phyloP scores from a whole-genome alignment of 768 basidiomycete genomes.

The Dentipellis fragilis region DNA sequence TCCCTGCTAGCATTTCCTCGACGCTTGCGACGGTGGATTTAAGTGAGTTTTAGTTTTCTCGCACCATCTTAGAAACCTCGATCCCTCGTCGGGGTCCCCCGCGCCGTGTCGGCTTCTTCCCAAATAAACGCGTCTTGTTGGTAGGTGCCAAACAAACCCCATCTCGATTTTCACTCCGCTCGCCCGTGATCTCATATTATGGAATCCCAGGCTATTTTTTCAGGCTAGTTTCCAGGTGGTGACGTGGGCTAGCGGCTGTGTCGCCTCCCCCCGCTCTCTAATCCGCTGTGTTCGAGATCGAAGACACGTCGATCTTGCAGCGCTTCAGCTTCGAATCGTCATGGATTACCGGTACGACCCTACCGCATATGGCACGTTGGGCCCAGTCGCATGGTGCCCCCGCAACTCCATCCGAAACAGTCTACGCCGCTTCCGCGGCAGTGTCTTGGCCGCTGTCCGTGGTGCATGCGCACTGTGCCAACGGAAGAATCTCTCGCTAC shows the following conservation, averaged over 20 bases:
- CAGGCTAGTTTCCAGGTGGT: background rate
- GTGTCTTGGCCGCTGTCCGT: background rate
- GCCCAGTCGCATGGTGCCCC: background rate
- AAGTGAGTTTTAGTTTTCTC: too few relatives aligned
- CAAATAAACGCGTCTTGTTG: background rate
- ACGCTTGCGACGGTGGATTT: too few relatives aligned
- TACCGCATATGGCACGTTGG: background rate
- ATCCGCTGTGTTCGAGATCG: background rate
- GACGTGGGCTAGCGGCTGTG: background rate
- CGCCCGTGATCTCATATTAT: background rate
- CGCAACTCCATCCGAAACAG: background rate
- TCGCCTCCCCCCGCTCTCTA: background rate
- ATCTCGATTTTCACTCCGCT: background rate
- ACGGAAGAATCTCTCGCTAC: background rate
- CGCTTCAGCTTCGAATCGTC: too few relatives aligned
- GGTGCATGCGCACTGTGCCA: background rate
- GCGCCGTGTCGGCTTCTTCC: background rate
- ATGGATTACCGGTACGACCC: background rate
- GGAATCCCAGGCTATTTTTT: background rate
- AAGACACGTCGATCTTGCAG: background rate
- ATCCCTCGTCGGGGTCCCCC: background rate
- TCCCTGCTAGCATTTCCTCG: too few relatives aligned
- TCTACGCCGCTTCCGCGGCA: background rate
- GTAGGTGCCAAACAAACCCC: background rate
- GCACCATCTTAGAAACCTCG: too few relatives aligned